Evolutionary conservation across 805 yeast species (phyloP).

Genomic region (Myxozyma mucilagina): DNA sequence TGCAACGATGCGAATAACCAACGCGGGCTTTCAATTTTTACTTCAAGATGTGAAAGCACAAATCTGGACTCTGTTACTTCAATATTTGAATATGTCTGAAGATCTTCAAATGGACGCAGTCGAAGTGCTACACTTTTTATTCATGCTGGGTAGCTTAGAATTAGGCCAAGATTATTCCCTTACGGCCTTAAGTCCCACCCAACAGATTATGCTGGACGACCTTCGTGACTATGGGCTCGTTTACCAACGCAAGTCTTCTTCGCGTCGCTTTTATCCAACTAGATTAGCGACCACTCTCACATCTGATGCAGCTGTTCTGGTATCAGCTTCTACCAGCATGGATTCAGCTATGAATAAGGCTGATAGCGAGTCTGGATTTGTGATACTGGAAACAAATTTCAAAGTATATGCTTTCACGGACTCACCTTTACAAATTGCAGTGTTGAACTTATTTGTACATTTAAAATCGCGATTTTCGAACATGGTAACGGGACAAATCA

Average conservation of each 20-base stretch:
- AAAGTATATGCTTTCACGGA: conserved; percentile 57
- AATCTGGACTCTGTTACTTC: conserved; percentile 87
- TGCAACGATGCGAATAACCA: conserved; percentile 67
- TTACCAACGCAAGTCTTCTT: conserved; percentile 58
- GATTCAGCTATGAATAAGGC: conserved; percentile 55
- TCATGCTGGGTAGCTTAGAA: conserved; percentile 89
- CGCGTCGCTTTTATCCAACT: conserved; percentile 81
- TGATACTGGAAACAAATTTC: conserved; percentile 91
- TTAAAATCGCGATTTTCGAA: conserved; percentile 81
- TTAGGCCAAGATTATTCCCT: conserved; percentile 83
- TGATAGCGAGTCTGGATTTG: conserved; percentile 54
- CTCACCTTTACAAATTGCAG: conserved; percentile 92
- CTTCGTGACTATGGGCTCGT: conserved; percentile 89
- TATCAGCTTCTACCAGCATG: conserved; percentile 74
- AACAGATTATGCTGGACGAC: conserved; percentile 82
- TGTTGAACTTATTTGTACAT: conserved; percentile 83
- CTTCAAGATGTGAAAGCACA: conserved; percentile 92
- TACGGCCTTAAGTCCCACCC: conserved; percentile 72
- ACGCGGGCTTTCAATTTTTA: conserved; percentile 89
- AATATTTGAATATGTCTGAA: conserved; percentile 82
- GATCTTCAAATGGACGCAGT: conserved; percentile 90
- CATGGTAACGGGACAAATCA: conserved; percentile 89
- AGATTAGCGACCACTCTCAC: conserved; percentile 86
- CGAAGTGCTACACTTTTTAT: conserved; percentile 89
- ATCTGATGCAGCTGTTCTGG: conserved; percentile 70